Conservation (phyloP, 768 basidiomycete species). For the Piloderma croceum region DNA sequence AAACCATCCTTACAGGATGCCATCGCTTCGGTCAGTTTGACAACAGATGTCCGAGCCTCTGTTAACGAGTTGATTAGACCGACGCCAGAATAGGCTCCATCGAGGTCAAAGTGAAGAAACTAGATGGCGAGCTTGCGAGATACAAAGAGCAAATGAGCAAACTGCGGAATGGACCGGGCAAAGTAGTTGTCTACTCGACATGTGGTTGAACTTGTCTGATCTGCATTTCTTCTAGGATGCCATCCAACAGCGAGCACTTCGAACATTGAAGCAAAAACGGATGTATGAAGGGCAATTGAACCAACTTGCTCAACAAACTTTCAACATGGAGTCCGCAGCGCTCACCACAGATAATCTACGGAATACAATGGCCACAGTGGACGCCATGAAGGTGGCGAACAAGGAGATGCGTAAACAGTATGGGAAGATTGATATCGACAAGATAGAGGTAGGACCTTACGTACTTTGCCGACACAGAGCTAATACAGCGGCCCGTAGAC, state of each 20-base stretch:
- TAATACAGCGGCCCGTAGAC: slow-evolving; percentile 40
- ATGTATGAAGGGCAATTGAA: slow-evolving; percentile 92
- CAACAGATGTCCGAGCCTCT: neutral
- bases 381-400: slow-evolving; percentile 93
- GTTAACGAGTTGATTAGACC: slow-evolving; percentile 46
- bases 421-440: slow-evolving; percentile 94
- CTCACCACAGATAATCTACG: slow-evolving; percentile 96
- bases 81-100: slow-evolving; percentile 81
- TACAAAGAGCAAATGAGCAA: slow-evolving; percentile 98
- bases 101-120: slow-evolving; percentile 95
- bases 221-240: slow-evolving; percentile 54
- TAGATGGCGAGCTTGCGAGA: slow-evolving; percentile 85
- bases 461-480: neutral
- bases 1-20: slow-evolving; percentile 87
- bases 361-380: slow-evolving; percentile 98
- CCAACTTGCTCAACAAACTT: slow-evolving; percentile 90
- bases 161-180: slow-evolving; percentile 89
- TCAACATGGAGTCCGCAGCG: slow-evolving; percentile 96
- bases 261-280: slow-evolving; percentile 90
- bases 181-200: slow-evolving; percentile 43
- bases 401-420: slow-evolving; percentile 97
- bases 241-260: slow-evolving; percentile 89
- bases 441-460: slow-evolving; percentile 76
- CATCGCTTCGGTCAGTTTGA: slow-evolving; percentile 67
- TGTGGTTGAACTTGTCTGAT: neutral